These are phyloP conservation scores for Puccinellia tenuiflora DNA, from an alignment of 176 grass and related monocot species.

Conservation along the genomic window DNA sequence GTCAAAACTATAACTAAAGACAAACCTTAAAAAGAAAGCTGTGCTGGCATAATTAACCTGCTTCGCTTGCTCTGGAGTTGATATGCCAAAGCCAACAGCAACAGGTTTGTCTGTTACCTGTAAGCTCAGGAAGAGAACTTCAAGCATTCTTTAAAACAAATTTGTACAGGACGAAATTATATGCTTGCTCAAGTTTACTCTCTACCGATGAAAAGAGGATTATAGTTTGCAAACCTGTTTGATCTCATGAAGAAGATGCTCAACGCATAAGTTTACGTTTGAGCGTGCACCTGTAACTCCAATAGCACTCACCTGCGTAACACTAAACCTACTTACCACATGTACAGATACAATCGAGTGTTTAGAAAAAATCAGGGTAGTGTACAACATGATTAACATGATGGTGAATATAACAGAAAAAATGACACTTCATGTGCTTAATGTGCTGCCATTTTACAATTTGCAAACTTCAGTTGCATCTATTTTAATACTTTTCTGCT, in stretches of 20 bases:
- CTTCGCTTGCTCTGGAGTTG: constrained; percentile 79
- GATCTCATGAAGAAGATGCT: constrained; percentile 79
- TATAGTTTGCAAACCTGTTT: constrained; percentile 53
- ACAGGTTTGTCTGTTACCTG: constrained; percentile 83
- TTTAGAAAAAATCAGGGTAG: neutral
- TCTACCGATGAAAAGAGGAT: neutral
- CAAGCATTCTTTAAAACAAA: neutral
- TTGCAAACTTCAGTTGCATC: neutral
- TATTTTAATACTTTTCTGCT: neutral
- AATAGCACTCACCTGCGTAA: constrained; percentile 68
- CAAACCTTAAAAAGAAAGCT: neutral
- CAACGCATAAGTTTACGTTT: constrained; percentile 60
- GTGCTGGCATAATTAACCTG: constrained; percentile 38
- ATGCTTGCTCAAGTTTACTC: neutral
- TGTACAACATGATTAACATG: too few species aligned
- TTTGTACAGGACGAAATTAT: too few species aligned
- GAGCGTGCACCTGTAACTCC: constrained; percentile 86
- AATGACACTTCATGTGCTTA: neutral
- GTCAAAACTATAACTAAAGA: neutral
- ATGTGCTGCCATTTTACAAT: neutral
- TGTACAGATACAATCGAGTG: neutral
- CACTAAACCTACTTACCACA: neutral
- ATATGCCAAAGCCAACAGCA: constrained; percentile 91
- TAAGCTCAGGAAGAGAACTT: constrained; percentile 4
- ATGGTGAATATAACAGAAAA: neutral